phyloP scores from a whole-genome alignment of 352 stramenopile genomes.

The Phytophthora gonapodyides region DNA sequence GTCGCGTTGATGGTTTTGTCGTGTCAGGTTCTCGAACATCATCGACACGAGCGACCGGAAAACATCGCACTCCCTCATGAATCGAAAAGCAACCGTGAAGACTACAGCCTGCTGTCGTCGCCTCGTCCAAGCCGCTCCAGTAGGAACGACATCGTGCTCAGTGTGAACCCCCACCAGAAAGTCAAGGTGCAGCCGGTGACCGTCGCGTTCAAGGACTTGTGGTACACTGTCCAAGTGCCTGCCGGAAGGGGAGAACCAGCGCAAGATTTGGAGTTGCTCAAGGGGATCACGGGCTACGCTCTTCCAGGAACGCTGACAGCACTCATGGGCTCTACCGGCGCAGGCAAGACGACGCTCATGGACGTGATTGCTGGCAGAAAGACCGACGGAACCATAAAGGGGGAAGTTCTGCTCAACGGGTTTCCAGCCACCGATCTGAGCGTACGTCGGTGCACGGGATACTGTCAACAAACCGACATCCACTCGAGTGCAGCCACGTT shows the following conservation, averaged over 20 bases:
- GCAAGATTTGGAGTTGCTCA: constrained; percentile 46
- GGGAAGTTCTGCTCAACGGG: constrained; percentile 68
- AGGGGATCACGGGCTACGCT: constrained; percentile 37
- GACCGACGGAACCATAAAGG: constrained; percentile 70
- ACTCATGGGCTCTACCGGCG: constrained; percentile 69
- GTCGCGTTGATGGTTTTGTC: constrained; percentile 40
- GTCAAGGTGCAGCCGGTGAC: constrained; percentile 1
- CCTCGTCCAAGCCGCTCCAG: too few species aligned
- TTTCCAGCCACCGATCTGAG: constrained; percentile 46
- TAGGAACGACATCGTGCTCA: too few species aligned
- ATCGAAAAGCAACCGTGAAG: too few species aligned
- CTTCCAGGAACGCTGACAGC: constrained; percentile 59
- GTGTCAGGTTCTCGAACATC: constrained; percentile 14
- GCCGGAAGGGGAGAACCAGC: constrained; percentile 28
- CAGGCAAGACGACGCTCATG: constrained; percentile 94
- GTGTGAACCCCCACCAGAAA: too few species aligned
- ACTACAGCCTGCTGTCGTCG: too few species aligned
- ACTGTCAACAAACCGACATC: constrained; percentile 14
- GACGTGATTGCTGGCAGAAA: constrained; percentile 72
- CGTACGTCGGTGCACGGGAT: constrained; percentile 32
- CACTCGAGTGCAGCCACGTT: constrained; percentile 9
- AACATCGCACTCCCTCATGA: constrained; percentile 41
- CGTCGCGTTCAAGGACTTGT: constrained; percentile 11
- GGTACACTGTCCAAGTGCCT: constrained; percentile 40
- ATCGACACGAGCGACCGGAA: constrained; percentile 50